Evolutionary conservation across 371 early-diverging fungal species (phyloP).

Genomic region (Actinomucor elegans): DNA sequence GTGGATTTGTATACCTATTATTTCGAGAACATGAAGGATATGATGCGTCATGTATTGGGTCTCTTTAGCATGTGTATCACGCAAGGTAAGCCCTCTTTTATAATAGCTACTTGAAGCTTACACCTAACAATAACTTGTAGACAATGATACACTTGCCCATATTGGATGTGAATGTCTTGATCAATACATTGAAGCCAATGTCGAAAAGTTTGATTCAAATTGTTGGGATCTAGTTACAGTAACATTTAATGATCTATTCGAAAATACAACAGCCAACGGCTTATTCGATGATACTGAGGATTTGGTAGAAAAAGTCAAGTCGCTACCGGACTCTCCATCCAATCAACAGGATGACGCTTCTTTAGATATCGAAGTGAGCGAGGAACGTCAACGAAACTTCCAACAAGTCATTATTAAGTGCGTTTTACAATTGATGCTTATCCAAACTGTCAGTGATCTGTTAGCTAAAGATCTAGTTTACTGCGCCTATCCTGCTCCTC

Average conservation of each 20-base stretch:
- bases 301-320: conserved; percentile 38
- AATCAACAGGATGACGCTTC: background rate
- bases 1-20: conserved; percentile 83
- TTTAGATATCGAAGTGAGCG: conserved; percentile 26
- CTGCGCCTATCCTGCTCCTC: conserved; percentile 53
- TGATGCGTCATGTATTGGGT: conserved; percentile 78
- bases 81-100: conserved; percentile 51
- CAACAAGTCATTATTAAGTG: conserved; percentile 78
- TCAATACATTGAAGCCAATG: conserved; percentile 82
- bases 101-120: background rate
- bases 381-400: conserved; percentile 65
- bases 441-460: conserved; percentile 75
- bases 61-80: conserved; percentile 80
- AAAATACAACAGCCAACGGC: conserved; percentile 79
- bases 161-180: conserved; percentile 92
- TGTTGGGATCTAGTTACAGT: conserved; percentile 75
- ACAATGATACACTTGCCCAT: conserved; percentile 87
- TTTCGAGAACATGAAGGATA: conserved; percentile 65
- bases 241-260: conserved; percentile 69
- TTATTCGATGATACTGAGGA: conserved; percentile 67
- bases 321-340: background rate
- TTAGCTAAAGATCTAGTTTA: conserved; percentile 64
- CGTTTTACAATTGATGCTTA: conserved; percentile 74
- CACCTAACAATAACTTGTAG: conserved; percentile 39
- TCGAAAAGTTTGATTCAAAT: conserved; percentile 59